Conservation (phyloP, 805 yeast species). For the Pichia pseudocactophila region DNA sequence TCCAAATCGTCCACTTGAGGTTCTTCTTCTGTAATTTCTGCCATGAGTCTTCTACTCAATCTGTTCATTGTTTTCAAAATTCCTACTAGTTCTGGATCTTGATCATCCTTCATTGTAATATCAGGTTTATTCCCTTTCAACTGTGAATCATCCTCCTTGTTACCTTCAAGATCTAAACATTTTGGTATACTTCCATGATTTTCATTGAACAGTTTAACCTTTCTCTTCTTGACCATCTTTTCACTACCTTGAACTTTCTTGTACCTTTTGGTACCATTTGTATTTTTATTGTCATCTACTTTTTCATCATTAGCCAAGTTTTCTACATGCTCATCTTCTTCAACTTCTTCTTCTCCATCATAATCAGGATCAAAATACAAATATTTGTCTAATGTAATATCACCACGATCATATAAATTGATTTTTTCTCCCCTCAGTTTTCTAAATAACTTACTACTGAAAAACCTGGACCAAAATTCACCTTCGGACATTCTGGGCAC, state of each 20-base stretch:
- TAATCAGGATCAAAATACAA: constrained; percentile 58
- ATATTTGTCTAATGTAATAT: constrained; percentile 76
- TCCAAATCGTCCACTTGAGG: constrained; percentile 29
- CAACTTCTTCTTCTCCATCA: constrained; percentile 33
- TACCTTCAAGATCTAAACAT: constrained; percentile 72
- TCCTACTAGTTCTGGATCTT: constrained; percentile 59
- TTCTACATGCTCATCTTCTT: constrained; percentile 26
- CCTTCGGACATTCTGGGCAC: constrained; percentile 88
- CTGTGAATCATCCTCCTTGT: constrained; percentile 71
- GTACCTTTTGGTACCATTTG: constrained; percentile 3
- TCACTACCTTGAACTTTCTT: constrained; percentile 13
- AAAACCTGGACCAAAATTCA: constrained; percentile 94
- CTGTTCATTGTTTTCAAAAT: constrained; percentile 85
- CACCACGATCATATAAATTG: constrained; percentile 69
- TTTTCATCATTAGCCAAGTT: constrained; percentile 30
- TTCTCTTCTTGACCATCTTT: constrained; percentile 21
- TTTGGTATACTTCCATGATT: constrained; percentile 47
- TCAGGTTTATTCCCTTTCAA: constrained; percentile 77
- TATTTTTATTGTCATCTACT: constrained; percentile 6
- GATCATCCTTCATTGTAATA: constrained; percentile 69
- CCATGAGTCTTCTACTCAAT: constrained; percentile 72
- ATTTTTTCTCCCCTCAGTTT: constrained; percentile 84
- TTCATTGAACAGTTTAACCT: constrained; percentile 28
- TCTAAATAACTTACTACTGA: constrained; percentile 81
- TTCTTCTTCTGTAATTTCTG: constrained; percentile 37